A percentile compares a stretch with the other conserved stretches of the same genome.
phyloP scores from a whole-genome alignment of 805 yeast species.

The Candida namnaoensis region DNA sequence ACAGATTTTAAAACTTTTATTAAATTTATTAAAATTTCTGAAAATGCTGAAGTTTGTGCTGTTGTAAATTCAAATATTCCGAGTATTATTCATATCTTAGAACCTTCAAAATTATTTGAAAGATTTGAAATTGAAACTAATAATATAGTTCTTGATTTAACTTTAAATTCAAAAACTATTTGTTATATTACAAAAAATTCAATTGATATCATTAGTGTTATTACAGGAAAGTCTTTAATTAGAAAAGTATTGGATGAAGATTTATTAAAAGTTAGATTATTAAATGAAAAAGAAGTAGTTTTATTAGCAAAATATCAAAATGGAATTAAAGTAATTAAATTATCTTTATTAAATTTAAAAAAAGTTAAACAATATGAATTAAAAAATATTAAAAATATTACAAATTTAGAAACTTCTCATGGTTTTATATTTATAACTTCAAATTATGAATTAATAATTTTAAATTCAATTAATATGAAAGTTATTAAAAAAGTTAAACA shows the following conservation, averaged over 20 bases:
- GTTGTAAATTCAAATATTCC: constrained; percentile 66
- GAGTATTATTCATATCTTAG: constrained; percentile 56
- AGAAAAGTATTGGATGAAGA: constrained; percentile 5
- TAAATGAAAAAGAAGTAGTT: constrained; percentile 14
- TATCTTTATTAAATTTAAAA: constrained; percentile 3
- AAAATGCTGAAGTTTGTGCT: constrained; percentile 56
- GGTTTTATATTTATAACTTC: not conserved
- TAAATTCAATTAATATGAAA: not conserved
- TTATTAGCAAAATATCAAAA: not conserved
- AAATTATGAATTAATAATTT: not conserved
- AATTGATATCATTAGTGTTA: constrained; percentile 34
- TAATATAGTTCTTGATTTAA: constrained; percentile 47
- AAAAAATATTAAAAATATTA: no score
- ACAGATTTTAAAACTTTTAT: constrained; percentile 41
- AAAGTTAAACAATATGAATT: no score
- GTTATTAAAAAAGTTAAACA: not conserved
- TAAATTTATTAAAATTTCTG: constrained; percentile 51
- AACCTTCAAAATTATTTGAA: constrained; percentile 46
- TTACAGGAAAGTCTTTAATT: constrained; percentile 26
- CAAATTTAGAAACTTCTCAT: not conserved
- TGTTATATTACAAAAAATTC: constrained; percentile 53
- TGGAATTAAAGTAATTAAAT: constrained; percentile 10
- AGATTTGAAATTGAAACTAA: constrained; percentile 50
- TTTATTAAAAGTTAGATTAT: constrained; percentile 22
- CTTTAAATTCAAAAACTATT: constrained; percentile 62